Evolutionary conservation across 208 protist species (phyloP).

Genomic region (Strigomonas culicis): DNA sequence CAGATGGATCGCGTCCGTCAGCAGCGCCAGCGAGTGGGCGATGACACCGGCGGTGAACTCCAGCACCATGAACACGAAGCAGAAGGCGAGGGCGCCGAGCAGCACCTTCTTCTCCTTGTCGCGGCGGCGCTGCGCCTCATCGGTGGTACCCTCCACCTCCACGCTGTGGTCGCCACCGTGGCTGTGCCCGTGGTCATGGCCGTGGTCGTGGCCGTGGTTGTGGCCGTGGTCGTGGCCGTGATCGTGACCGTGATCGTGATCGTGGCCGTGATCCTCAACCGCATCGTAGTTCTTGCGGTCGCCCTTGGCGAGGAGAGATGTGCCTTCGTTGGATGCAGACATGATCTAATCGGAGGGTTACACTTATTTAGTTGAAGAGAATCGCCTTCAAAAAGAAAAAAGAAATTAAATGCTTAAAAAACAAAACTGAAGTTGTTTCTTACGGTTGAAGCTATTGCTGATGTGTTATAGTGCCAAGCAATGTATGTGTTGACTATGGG

Average conservation of each 20-base stretch:
- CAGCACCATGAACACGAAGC: constrained; percentile 86
- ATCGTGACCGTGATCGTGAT: constrained; percentile 30
- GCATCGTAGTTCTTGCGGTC: constrained; percentile 17
- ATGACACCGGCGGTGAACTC: constrained; percentile 77
- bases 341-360: neutral
- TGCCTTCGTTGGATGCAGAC: constrained; percentile 1
- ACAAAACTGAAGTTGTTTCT: no score
- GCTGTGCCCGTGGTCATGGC: constrained; percentile 40
- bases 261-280: constrained; percentile 3
- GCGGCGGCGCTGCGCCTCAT: constrained; percentile 38
- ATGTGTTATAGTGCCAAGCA: no score
- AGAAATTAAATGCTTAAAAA: no score
- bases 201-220: constrained; percentile 33
- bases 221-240: constrained; percentile 26
- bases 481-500: no score
- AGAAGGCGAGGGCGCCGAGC: constrained; percentile 50
- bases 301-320: neutral
- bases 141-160: constrained; percentile 21
- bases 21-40: constrained; percentile 83
- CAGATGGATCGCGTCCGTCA: constrained; percentile 90
- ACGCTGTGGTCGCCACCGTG: constrained; percentile 15
- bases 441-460: no score
- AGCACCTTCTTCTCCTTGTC: constrained; percentile 66
- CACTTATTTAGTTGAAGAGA: no score
- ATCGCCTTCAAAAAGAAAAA: no score